phyloP scores from a whole-genome alignment of 352 stramenopile species.

The Globisporangium orthogonon region DNA sequence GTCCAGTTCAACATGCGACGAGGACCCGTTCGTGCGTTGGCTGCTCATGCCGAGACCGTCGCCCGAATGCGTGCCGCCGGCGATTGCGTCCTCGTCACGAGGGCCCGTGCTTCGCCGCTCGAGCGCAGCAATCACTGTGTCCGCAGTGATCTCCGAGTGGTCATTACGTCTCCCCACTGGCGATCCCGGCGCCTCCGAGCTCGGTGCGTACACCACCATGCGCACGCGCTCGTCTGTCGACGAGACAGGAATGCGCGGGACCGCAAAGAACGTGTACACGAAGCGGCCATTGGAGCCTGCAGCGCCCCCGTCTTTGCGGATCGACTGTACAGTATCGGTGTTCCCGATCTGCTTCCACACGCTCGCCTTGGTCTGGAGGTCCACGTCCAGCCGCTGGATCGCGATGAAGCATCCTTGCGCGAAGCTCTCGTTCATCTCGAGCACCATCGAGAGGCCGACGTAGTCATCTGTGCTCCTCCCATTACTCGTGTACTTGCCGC shows the following conservation, averaged over 20 bases:
- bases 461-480: constrained; percentile 34
- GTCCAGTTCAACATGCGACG: constrained; percentile 32
- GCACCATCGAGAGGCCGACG: constrained; percentile 74
- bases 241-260: constrained; percentile 67
- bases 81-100: constrained; percentile 17
- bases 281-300: constrained; percentile 32
- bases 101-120: constrained; percentile 45
- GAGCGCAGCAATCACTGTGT: constrained; percentile 61
- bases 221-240: constrained; percentile 58
- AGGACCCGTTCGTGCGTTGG: constrained; percentile 43
- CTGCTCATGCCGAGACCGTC: constrained; percentile 12
- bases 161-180: constrained; percentile 32
- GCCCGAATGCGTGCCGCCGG: constrained; percentile 4
- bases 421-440: constrained; percentile 81
- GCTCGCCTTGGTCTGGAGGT: constrained; percentile 27
- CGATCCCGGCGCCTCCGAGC: constrained; percentile 18
- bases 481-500: constrained; percentile 6
- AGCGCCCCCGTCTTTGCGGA: constrained; percentile 35
- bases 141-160: constrained; percentile 75
- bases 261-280: constrained; percentile 76
- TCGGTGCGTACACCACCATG: constrained; percentile 69
- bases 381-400: constrained; percentile 58
- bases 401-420: constrained; percentile 69
- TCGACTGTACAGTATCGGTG: constrained; percentile 68
- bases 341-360: constrained; percentile 74